Base-by-base conservation (phyloP, 352 stramenopile species). In the Globisporangium megalacanthum region DNA sequence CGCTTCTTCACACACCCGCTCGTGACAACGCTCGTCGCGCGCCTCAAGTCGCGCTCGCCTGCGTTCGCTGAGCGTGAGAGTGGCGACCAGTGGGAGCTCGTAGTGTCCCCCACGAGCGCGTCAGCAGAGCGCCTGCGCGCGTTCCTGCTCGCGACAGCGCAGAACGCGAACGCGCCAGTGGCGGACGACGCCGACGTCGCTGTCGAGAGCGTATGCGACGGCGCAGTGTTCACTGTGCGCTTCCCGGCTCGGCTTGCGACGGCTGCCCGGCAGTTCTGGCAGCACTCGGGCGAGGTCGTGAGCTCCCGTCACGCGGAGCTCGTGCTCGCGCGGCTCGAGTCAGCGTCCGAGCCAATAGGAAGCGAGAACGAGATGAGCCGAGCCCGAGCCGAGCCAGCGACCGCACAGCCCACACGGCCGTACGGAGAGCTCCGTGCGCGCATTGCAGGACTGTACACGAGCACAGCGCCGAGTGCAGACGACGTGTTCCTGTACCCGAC, bases 241-340 rank as follows among this genome's bases (percentile, higher is more conserved):
- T 97, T 95, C 64, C 79, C 87, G 6, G 60, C 70, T 0, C 41
- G 59, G 10, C 60, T 90, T 6, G 52, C 62, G 8, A 49, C 49
- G 9, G 77, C 70, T 14, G 87, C 89, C 15, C 94, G 93, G 54
- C 69, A 80, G 35, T 97, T 94, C 66, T 98, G 91, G 91, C 93
- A 98, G 72, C 91, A 98, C 72, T 95, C 86, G 45, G 93, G 93
- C 17, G 93, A 98, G 70, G 89, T 98, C 51, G 58, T 97, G 25
- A 88, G 79, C 10, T 96, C 85, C n/a, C 75, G 93, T 19, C 76
- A 96, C 31, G 92, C 89, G 0, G 62, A 89, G 53, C 62, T 60
- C 15, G 66, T 89, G 6, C 61, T 97, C 14, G 51, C 82, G 5
- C 49, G 60, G 44, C 56, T 97, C 35, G 6, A 66, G 79, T 33